Base-by-base conservation (phyloP, 2,329 filamentous ascomycete species). In the Diaporthe helianthi region DNA sequence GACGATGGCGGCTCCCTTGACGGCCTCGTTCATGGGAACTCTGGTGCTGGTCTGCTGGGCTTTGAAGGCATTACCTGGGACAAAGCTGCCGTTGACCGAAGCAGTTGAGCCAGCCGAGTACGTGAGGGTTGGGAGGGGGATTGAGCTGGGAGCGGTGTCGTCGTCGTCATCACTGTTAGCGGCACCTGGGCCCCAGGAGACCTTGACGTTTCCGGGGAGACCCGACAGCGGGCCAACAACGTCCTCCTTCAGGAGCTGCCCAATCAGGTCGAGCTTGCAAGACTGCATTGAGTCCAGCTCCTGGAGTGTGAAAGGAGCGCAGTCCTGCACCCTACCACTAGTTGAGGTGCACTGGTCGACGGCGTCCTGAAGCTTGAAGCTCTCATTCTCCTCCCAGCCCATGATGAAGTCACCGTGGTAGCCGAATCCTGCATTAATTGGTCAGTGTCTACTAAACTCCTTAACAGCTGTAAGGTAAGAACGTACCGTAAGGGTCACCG, bases 361-460 rank as follows among this genome's bases (percentile, higher is more conserved):
- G n/a, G 93, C 93, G 7, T 85, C 64, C 78, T 94, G 89, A 44
- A 96, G 85, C 79, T 93, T 89, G 67, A 71, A 71, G 51, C 31
- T 38, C 19, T 46, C 44, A 12, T 31, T 4, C 10, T 81, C 76
- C 2, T 94, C 86, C 93, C 93, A 97, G 33, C 92, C 93, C 76
- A 86, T 90, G 75, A 94, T 89, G 80, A 95, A 94, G 76, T 97
- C 93, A 60, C 85, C 93, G 76, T 96, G 88, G 78, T 93, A 93
- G 44, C 92, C 91, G 73, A 85, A 92, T 58, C 93, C 90, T 90
- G 65, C 3, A 52, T 58, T 29, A 24, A 1, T 4, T 60, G 74
- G 72, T 74, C 73, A 71, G 65, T 44, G 13, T 63, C 26, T 47
- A 22, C 15, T 24, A 12, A 4, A n/a, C 36, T 12, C 44, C 3